Evolutionary conservation across 371 early-diverging fungal genomes (phyloP), one percentile per base, ranked within the genome.

Genomic region (Apophysomyces trapeziformis): DNA sequence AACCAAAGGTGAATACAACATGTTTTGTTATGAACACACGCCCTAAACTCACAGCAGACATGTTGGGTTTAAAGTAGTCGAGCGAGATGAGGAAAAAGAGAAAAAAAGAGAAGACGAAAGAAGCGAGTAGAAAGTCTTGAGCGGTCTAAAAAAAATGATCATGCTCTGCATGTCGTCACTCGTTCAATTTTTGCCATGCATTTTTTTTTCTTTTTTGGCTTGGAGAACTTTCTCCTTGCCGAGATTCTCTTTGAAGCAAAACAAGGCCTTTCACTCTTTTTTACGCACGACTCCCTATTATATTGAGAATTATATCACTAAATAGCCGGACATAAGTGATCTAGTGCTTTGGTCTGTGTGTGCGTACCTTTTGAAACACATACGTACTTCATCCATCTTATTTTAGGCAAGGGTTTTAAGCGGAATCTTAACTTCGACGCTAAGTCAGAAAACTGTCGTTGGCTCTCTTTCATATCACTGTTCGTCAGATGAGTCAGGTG

Each of bases 11-110:
- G n/a, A 11, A 13, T 35, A 26, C 26, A 57, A 57, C 58, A 45
- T 62, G 70, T 64, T 13, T 74, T 75, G 61, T 76, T 73, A 58
- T 67, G 38, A 4, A 59, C 14, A 61, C 66, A 41, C 64, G 70
- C 69, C 54, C 54, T 64, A 57, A 32, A 60, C 50, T 67, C 59
- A 66, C 66, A 14, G 54, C 47, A 65, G 63, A 46, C 61, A 66
- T 65, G 65, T 58, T 36, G 56, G 54, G 47, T 70, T 59, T 65
- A 58, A 50, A 50, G 59, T 65, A 61, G 66, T 60, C 61, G 61
- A 18, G 35, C 64, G 67, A 45, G 63, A 61, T 60, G 63, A 26
- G 26, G 26, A 57, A 64, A 67, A 56, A 9, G 16, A 58, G 36
- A 38, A 39, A 57, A 26, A 41, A 41, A 59, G 62, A 60, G 43